Evolutionary conservation across 2,329 filamentous ascomycete species (phyloP), one percentile per base, ranked within the genome.

Genomic region (Diaporthe caulivora): DNA sequence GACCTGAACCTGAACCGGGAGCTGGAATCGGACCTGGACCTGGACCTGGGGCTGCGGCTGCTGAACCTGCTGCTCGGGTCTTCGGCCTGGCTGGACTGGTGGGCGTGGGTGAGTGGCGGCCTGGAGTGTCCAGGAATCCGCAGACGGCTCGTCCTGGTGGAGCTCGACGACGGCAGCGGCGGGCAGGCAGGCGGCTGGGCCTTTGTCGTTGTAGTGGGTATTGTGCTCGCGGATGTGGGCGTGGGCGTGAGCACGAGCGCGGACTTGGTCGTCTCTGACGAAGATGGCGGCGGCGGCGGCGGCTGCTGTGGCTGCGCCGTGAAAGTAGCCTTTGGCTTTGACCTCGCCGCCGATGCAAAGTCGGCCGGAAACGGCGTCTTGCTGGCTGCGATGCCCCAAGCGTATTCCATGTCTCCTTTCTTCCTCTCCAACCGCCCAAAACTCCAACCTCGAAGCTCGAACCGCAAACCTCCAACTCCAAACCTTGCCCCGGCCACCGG

Each of bases 371-470:
- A 73, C 62, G 74, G 74, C 67, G 55, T 62, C 60, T 65, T 60
- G 60, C 71, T 75, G 53, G 71, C 74, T 29, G 74, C 74, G 34
- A 73, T 62, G n/a, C 71, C 71, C 71, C 74, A 75, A 54, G 74
- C 74, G 47, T 71, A 73, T 47, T 73, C 74, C 67, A 73, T 75
- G n/a, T 62, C 40, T 44, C 37, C 31, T 6, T n/a, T 2, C 8
- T 17, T 21, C 42, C 17, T 44, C 40, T 34, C 34, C 34, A 34
- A 34, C 34, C 34, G 34, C 34, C 34, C 34, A 34, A 34, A 34
- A 9, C 37, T 40, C 37, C 37, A 40, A 13, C 37, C 37, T 40
- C 37, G 37, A 40, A 40, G 2, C 37, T 40, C 37, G 37, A 40
- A 40, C 37, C 37, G 2, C 37, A 10, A 40, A 13, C 21, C 57